Percentiles rank a stretch among this genome's conserved stretches.
These are phyloP conservation scores for Leccinum subrobustum DNA, from an alignment of 1,284 basidiomycete species.

Conservation along the genomic window DNA sequence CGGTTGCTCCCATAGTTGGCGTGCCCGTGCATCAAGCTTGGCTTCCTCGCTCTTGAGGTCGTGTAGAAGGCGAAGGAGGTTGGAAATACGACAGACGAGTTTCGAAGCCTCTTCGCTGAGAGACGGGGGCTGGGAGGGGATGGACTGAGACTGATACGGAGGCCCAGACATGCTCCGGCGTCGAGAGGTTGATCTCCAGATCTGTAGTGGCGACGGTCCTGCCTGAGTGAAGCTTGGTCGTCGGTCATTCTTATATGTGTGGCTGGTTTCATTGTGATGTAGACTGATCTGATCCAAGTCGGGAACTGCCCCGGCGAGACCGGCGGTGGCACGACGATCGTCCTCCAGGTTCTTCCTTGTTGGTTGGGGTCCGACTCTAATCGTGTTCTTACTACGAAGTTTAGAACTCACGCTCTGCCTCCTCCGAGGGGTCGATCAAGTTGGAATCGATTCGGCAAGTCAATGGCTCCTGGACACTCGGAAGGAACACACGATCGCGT, in stretches of 20 bases:
- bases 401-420: not conserved
- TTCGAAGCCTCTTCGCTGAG: conserved; percentile 16
- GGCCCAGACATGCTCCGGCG: conserved; percentile 7
- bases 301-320: not conserved
- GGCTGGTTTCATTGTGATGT: conserved; percentile 16
- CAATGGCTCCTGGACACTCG: too few relatives aligned
- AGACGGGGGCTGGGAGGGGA: not conserved
- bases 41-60: conserved; percentile 26
- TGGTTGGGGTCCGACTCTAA: not conserved
- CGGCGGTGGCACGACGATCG: not conserved
- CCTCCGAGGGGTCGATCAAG: too few relatives aligned
- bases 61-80: conserved; percentile 21
- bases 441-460: conserved; percentile 36
- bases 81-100: conserved; percentile 19
- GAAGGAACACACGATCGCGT: too few relatives aligned
- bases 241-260: conserved; percentile 13
- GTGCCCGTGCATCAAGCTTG: conserved; percentile 19
- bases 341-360: not conserved
- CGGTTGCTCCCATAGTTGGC: conserved; percentile 7
- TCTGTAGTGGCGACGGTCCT: not conserved
- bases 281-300: conserved; percentile 4
- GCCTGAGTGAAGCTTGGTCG: not conserved
- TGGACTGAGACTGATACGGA: not conserved
- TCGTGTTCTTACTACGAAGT: not conserved
- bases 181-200: not conserved